These are phyloP conservation scores for Trichophyton mentagrophytes DNA, from an alignment of 2,329 filamentous ascomycete species.

Conservation along the genomic window DNA sequence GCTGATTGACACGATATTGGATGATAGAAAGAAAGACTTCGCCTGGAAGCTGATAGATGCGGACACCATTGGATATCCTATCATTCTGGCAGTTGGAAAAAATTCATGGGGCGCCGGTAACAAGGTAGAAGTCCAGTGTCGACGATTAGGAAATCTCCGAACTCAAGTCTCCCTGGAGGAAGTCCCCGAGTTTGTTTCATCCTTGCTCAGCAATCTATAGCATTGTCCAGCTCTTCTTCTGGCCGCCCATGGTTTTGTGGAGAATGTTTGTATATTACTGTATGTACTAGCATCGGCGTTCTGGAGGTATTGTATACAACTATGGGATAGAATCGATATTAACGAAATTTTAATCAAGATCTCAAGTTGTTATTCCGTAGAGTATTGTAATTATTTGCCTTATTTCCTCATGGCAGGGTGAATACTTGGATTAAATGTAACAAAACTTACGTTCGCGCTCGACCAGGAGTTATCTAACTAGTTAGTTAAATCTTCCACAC, in stretches of 20 bases:
- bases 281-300: background rate
- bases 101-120: conserved; percentile 49
- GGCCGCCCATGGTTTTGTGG: background rate
- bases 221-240: background rate
- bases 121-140: conserved; percentile 67
- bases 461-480: background rate
- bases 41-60: conserved; percentile 85
- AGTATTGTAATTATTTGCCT: too few relatives aligned
- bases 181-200: conserved; percentile 37
- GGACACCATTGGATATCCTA: conserved; percentile 75
- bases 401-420: background rate
- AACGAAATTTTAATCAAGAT: background rate
- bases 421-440: background rate
- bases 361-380: background rate
- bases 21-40: conserved; percentile 57
- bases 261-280: background rate
- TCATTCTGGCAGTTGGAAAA: conserved; percentile 67
- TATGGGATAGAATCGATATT: background rate
- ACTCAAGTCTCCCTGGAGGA: conserved; percentile 43
- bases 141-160: conserved; percentile 47
- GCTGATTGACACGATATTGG: conserved; percentile 53
- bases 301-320: background rate
- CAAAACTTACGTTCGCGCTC: background rate
- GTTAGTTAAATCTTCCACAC: background rate
- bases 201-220: conserved; percentile 42